Percentiles rank a stretch among this genome's conserved stretches.
phyloP scores from a whole-genome alignment of 106 monocot species.

The Gastrodia elata region DNA sequence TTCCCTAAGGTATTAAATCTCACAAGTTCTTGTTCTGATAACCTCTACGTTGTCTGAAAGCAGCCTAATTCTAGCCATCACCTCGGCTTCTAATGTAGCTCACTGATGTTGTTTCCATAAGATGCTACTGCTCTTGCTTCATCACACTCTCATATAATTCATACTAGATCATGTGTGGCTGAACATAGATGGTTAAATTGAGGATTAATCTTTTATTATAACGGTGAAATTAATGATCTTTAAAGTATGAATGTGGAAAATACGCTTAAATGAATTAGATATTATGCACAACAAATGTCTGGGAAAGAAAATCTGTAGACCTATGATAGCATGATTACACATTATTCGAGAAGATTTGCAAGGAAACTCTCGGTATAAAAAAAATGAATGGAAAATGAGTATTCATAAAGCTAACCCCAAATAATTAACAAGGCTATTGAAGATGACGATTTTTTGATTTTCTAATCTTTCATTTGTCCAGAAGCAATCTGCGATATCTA shows the following conservation, averaged over 20 bases:
- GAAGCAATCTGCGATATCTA: conserved; percentile 27
- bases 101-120: no score
- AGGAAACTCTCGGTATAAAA: not conserved
- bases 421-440: no score
- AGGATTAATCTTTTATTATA: no score
- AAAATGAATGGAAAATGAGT: not conserved
- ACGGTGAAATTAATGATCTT: not conserved
- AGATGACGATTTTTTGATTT: not conserved
- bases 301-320: not conserved
- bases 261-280: not conserved
- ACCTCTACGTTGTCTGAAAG: no score
- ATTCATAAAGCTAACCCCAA: not conserved
- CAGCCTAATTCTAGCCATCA: no score
- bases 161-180: no score
- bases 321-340: not conserved
- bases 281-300: not conserved
- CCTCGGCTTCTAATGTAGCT: no score
- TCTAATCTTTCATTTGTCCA: conserved; percentile 16
- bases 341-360: not conserved
- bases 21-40: not conserved
- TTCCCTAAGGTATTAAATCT: conserved; percentile 31
- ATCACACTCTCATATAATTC: no score
- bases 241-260: not conserved
- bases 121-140: no score
- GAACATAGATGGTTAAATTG: no score